Evolutionary conservation across 202 grass and related monocot species (phyloP), one percentile per base, ranked within the genome.

Genomic region (Elaeis oleifera): DNA sequence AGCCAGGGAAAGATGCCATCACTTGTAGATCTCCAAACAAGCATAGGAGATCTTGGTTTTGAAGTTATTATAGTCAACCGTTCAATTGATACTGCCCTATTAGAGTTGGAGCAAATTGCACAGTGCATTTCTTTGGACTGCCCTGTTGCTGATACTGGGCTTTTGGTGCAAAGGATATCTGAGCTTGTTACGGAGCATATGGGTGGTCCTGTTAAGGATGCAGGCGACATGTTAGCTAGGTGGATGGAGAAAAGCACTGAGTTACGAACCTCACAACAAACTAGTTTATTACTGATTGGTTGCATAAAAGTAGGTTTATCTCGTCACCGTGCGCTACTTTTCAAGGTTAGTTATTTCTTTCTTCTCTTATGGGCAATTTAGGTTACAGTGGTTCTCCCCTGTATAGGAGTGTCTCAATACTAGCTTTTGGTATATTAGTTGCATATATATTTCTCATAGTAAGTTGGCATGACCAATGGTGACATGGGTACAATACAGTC

Each of bases 51-150:
- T 72, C 82, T 99, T 20, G 94, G 94, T 48, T 99, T 92, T 80
- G 94, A 99, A 86, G 94, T 99, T 60, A 89, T 99, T 64, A 83
- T 99, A 62, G 77, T 99, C 65, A 99, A 94, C 66, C 94, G 79
- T 28, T 64, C 94, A 23, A 86, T 92, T 74, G 94, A 99, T 59
- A 59, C 72, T 54, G 81, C 82, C 32, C 74, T 99, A 75, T 74
- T 79, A 66, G 94, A 97, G 77, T 83, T 92, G 79, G 88, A 92
- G 59, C 85, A 97, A 73, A 81, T 97, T 64, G 88, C 94, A 71
- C 94, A 97, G 68, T 97, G 94, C 79, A 89, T 81, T 52, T 58
- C 79, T 18, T 60, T 97, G 59, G 94, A 88, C 73, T 89, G 79
- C 60, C 86, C 83, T 80, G 76, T 86, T 63, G 80, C 79, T 50